Base-by-base conservation (phyloP, 352 stramenopile genomes). In the Phytophthora tubulina region DNA sequence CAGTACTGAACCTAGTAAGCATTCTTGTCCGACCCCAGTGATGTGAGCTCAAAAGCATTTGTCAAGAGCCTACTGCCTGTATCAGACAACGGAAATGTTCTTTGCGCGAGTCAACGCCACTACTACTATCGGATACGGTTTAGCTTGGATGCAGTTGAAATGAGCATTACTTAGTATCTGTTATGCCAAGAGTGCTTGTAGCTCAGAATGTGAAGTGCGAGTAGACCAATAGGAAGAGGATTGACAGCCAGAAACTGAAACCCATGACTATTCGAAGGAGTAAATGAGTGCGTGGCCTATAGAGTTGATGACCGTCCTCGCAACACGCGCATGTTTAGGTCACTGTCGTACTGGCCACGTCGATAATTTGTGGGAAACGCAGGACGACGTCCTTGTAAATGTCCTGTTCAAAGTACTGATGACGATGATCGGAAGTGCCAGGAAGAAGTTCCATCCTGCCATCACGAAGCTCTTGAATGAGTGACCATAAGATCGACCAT, bases 401-500 rank as follows among this genome's bases (percentile, higher is more conserved):
- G 46, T 94, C 86, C 45, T 90, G 82, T 58, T 96, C 89, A 39
- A 86, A 91, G 11, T 74, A 5, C 85, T 87, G 60, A 93, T 91
- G 2, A 88, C 84, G 11, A 93, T 81, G 67, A 99, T 98, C 8
- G 97, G 96, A 11, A 98, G 70, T 31, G 87, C 88, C 2, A 93
- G 94, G 59, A 94, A 97, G 53, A 99, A 95, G 52, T 92, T 92
- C 85, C 85, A 91, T 3, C 82, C 82, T 3, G 85, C 82, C 80
- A 92, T 90, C 31, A 92, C 82, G 45, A 90, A 92, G 32, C 79
- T 88, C 74, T 96, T 88, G 50, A 95, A 96, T 1, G 96, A 65
- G 21, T 89, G 79, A 14, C 75, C 71, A 38, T 84, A 96, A 14
- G 91, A 98, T 57, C 98, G 96, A 14, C 94, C 95, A 72, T 95